Conservation (phyloP, 495 filamentous ascomycete genomes). For the Xylaria palmicola region DNA sequence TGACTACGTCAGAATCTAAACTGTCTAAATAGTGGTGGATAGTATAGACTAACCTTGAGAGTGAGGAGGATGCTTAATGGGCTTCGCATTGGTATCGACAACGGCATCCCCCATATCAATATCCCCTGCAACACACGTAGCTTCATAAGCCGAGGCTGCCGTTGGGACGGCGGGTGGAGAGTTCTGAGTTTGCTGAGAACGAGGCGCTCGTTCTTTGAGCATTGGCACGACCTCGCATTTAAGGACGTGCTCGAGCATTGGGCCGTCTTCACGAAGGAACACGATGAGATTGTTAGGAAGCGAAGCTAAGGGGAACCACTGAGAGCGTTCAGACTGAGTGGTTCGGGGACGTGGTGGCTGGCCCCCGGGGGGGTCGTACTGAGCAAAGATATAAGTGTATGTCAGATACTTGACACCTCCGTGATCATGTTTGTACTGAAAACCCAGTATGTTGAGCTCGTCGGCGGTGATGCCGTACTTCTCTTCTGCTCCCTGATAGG, state of each 20-base stretch:
- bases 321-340: neutral
- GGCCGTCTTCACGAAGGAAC: neutral
- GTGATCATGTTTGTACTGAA: neutral
- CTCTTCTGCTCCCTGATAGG: neutral
- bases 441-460: neutral
- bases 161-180: neutral
- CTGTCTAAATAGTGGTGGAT: no score
- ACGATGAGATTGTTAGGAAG: slow-evolving; percentile 3
- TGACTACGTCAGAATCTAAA: no score
- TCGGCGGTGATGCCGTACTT: neutral
- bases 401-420: slow-evolving; percentile 3
- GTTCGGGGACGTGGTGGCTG: neutral
- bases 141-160: neutral
- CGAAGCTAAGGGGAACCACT: slow-evolving; percentile 4
- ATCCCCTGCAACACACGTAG: no score
- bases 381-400: slow-evolving; percentile 11
- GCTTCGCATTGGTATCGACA: no score
- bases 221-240: neutral
- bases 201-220: neutral
- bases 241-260: neutral
- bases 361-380: neutral
- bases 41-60: no score
- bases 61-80: no score
- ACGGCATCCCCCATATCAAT: no score
- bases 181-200: neutral